A percentile compares a stretch with the other conserved stretches of the same genome.
phyloP scores from a whole-genome alignment of 2,329 filamentous ascomycete species.

The Fusarium begoniae region DNA sequence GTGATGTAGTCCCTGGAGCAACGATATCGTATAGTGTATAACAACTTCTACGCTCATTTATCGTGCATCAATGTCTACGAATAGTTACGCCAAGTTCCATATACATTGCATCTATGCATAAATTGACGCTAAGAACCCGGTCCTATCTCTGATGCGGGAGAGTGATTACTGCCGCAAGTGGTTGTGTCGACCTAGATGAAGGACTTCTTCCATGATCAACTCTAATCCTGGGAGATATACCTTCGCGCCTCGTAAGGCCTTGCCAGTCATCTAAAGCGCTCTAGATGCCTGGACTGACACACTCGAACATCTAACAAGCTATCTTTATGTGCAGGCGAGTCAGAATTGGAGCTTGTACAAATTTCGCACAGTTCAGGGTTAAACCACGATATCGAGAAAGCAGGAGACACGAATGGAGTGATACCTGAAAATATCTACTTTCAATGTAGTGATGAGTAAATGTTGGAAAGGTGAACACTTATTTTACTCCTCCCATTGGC shows the following conservation, averaged over 20 bases:
- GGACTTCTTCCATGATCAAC: neutral
- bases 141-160: neutral
- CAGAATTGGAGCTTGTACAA: neutral
- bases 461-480: neutral
- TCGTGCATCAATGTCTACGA: neutral
- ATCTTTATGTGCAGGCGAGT: neutral
- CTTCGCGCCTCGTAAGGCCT: neutral
- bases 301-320: neutral
- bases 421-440: neutral
- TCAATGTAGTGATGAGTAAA: neutral
- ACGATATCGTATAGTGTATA: neutral
- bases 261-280: neutral
- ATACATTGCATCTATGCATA: neutral
- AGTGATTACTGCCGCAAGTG: neutral
- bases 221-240: neutral
- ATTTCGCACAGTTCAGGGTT: neutral
- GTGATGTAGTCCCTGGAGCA: constrained; percentile 10
- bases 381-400: neutral
- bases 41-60: neutral
- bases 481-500: neutral
- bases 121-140: neutral
- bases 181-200: neutral
- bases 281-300: neutral
- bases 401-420: neutral
- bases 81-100: neutral